Evolutionary conservation across 352 stramenopile genomes (phyloP), one percentile per base, ranked within the genome.

Genomic region (Globisporangium camurandrum): DNA sequence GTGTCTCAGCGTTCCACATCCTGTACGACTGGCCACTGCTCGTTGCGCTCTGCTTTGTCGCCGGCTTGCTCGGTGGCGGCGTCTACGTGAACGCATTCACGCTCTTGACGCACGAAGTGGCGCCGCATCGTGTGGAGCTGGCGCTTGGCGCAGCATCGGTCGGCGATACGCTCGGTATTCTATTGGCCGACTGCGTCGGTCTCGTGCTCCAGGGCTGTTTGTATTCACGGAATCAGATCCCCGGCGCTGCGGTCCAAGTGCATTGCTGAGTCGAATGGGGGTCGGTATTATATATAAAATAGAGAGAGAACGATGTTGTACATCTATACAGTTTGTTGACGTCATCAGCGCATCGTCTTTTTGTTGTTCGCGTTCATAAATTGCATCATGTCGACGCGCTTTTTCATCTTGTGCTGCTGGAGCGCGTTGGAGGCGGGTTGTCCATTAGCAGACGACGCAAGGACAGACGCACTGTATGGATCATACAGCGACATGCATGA

Each of bases 81-180:
- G 86, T 96, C 19, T 96, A 97, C 59, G 86, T 97, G 38, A 93
- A 97, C 49, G 93, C 84, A 1, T 98, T 88, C 62, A 95, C 81
- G 41, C 66, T 95, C 38, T 70, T 98, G 10, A 88, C 85, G 24
- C 69, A 69, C 23, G 88, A 97, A 51, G 65, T 96, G 10, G 59
- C 67, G 17, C 22, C 63, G 9, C 66, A 74, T 20, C 71, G 84
- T 47, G 71, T 84, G 27, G 93, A 98, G 57, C 82, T 97, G 50
- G 88, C 86, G 26, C 68, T 98, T 39, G 63, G 60, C 19, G 84
- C 79, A 14, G 88, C 86, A n/a, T 95, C 83, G n/a, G 70, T 97
- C 10, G 86, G 84, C 8, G 87, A 97, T 46, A 89, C 76, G 28
- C 48, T 96, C 36, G 93, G 93, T 9, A 84, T 97, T 48, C 79